Evolutionary conservation across 176 grass and related monocot species (phyloP).

Genomic region (Aegilops bicornis): DNA sequence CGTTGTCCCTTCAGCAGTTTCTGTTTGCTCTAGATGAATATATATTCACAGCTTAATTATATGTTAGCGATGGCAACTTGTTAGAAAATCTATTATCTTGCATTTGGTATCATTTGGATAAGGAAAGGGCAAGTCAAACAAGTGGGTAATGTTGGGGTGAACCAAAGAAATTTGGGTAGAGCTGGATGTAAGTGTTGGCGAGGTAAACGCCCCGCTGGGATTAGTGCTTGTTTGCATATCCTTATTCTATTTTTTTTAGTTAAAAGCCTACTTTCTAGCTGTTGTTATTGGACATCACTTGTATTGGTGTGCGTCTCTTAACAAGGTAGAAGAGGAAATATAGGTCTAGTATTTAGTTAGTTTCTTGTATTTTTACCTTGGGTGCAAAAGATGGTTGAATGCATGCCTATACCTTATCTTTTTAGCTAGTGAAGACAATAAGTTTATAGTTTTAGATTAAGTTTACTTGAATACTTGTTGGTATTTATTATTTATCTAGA

Average conservation of each 20-base stretch:
- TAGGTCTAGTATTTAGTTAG: not conserved
- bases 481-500: not conserved
- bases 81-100: not conserved
- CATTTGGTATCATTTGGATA: constrained; percentile 6
- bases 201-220: too few relatives aligned
- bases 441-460: not conserved
- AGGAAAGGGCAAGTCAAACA: not conserved
- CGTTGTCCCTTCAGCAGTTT: not conserved
- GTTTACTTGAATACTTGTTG: not conserved
- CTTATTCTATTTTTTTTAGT: not conserved
- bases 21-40: constrained; percentile 13
- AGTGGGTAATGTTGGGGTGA: not conserved
- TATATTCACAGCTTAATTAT: not conserved
- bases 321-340: not conserved
- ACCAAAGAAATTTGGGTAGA: not conserved
- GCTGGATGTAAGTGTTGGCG: too few relatives aligned
- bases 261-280: not conserved
- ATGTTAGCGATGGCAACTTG: not conserved
- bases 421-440: not conserved
- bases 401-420: not conserved
- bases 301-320: not conserved
- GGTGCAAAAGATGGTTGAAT: not conserved
- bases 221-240: not conserved
- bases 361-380: not conserved
- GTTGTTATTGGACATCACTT: not conserved